Base-by-base conservation (phyloP, 2,329 filamentous ascomycete genomes). In the Shiraia bambusicola region DNA sequence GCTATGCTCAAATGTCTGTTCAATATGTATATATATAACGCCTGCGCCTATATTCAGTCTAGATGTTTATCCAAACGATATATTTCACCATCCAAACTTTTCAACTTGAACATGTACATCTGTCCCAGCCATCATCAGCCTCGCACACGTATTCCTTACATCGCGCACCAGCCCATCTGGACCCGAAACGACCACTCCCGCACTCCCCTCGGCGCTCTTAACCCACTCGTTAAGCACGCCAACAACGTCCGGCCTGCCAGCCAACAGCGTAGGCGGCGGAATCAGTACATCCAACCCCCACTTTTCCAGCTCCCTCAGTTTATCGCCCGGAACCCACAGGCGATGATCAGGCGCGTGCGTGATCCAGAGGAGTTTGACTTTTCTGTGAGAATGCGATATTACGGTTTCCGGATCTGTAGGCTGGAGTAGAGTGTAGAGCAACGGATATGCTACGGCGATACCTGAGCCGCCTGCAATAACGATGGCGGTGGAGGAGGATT, bases 81-180 rank as follows among this genome's bases (percentile, higher is more conserved):
- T 26, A 13, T 17, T 15, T 40, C 32, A 86, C 82, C 82, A 86
- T 1, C 81, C 82, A 72, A 84, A 85, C 57, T 86, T 86, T 76
- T 86, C 83, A 17, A 84, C 76, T 19, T 73, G 69, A 34, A 85
- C 69, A 39, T 72, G 63, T 3, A 85, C 67, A 54, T 77, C 59
- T 34, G 60, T 61, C 0, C 81, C 82, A 6, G 68, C 50, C 37
- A 67, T 61, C 8, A 80, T 69, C 43, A 79, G 64, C 5, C 57
- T 56, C 1, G 80, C 76, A 58, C 77, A 82, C 2, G 69, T 66
- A 61, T 85, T 86, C 52, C 81, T 72, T n/a, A 81, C 79, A 38
- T 71, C 69, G 24, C 81, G 67, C 34, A 84, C 82, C 61, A 86
- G 67, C 1, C 75, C 75, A 57, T 86, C 80, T 2, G 83, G 83